Conservation (phyloP, 2,329 filamentous ascomycete genomes). For the Ophiostoma perfectum region DNA sequence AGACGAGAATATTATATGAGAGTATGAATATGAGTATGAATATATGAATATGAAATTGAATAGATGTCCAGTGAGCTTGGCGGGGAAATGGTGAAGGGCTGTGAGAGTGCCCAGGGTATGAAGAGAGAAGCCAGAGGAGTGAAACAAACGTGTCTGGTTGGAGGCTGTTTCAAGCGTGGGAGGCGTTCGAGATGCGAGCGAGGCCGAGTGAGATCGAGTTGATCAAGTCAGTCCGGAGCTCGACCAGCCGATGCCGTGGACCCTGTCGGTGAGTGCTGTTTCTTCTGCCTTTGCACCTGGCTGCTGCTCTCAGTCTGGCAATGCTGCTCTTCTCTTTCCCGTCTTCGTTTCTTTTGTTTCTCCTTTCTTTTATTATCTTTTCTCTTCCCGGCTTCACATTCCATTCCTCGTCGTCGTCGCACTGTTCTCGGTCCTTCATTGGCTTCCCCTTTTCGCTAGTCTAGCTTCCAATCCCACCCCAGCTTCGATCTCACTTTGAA, state of each 20-base stretch:
- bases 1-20: too few relatives aligned
- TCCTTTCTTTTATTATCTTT: background rate
- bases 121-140: background rate
- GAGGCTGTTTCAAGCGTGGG: background rate
- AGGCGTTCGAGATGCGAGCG: background rate
- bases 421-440: background rate
- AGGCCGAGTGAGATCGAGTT: background rate
- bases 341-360: background rate
- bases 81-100: too few relatives aligned
- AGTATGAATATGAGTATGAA: background rate
- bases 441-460: slow-evolving; percentile 14
- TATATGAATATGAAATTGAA: background rate
- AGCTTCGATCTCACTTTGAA: background rate
- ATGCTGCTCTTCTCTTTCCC: background rate
- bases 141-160: slow-evolving; percentile 5
- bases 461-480: slow-evolving; percentile 7
- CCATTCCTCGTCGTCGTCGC: background rate
- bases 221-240: background rate
- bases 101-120: background rate
- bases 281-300: background rate
- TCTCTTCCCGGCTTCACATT: background rate
- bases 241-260: background rate
- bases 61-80: background rate
- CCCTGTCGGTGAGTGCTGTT: background rate
- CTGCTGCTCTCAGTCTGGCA: background rate